Evolutionary conservation across 73 alveolate species (phyloP).

Genomic region (Breviolum minutum): DNA sequence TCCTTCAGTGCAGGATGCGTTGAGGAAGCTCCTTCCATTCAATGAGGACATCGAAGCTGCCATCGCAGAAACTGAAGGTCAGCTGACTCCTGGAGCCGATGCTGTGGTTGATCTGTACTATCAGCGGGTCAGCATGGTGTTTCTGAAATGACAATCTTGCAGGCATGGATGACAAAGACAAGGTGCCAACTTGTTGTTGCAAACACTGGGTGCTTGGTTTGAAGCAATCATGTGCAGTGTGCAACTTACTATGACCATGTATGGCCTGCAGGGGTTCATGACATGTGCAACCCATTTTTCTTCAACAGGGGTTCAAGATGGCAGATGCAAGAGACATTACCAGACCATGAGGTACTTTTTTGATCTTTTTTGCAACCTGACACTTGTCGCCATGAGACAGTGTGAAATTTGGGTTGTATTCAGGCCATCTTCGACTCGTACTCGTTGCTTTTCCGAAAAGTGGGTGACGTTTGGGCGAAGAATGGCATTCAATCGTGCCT

Average conservation of each 20-base stretch:
- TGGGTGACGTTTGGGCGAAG: conserved; percentile 81
- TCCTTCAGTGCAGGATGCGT: conserved; percentile 41
- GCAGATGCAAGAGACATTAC: background rate
- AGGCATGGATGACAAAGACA: conserved; percentile 90
- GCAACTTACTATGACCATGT: no score
- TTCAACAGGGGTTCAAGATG: background rate
- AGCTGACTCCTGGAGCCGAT: background rate
- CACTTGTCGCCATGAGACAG: background rate
- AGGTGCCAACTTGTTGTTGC: background rate
- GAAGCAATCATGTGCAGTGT: no score
- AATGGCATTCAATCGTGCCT: conserved; percentile 46
- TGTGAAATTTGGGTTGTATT: background rate
- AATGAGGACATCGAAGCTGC: conserved; percentile 72
- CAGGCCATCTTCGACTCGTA: conserved; percentile 70
- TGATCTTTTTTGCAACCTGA: background rate
- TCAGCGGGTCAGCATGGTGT: background rate
- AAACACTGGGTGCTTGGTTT: no score
- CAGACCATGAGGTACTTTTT: background rate
- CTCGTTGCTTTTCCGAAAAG: conserved; percentile 75
- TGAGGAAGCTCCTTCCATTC: conserved; percentile 59
- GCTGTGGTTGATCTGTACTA: background rate
- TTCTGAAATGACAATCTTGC: background rate
- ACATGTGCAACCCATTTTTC: no score
- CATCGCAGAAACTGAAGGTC: conserved; percentile 40
- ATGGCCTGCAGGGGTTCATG: no score